Percentiles rank a stretch among this genome's conserved stretches.
Evolutionary conservation across 768 basidiomycete genomes (phyloP).

Genomic region (Russula virescens): DNA sequence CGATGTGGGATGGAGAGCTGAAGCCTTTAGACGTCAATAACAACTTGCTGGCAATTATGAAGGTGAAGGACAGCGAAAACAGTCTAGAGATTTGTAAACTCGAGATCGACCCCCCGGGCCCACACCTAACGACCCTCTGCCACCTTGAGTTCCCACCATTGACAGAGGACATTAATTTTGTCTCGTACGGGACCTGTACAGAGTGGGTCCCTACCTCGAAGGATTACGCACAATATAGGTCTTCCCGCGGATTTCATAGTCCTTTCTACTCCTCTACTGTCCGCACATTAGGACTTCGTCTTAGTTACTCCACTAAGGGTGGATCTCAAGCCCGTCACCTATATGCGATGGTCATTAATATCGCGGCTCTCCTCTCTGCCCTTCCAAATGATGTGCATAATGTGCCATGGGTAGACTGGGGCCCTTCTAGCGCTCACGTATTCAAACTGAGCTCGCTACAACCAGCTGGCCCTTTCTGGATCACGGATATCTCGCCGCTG

Average conservation of each 20-base stretch:
- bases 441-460: neutral
- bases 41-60: neutral
- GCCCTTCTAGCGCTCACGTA: conserved; percentile 3
- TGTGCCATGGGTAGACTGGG: conserved; percentile 7
- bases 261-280: conserved; percentile 5
- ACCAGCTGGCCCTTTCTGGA: neutral
- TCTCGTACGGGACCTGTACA: too few relatives aligned
- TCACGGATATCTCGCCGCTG: neutral
- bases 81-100: conserved; percentile 6
- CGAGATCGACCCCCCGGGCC: neutral
- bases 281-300: neutral
- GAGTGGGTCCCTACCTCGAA: conserved; percentile 5
- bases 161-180: too few relatives aligned
- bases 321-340: too few relatives aligned
- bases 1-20: too few relatives aligned
- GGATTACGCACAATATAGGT: neutral
- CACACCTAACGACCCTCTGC: neutral
- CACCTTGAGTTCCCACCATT: conserved; percentile 6
- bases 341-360: conserved; percentile 1
- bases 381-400: neutral
- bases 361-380: neutral
- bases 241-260: neutral
- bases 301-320: neutral
- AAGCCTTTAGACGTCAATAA: neutral
- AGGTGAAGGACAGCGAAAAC: neutral